Conservation (phyloP, 108 stramenopile species). For the Nitzschia sp. region DNA sequence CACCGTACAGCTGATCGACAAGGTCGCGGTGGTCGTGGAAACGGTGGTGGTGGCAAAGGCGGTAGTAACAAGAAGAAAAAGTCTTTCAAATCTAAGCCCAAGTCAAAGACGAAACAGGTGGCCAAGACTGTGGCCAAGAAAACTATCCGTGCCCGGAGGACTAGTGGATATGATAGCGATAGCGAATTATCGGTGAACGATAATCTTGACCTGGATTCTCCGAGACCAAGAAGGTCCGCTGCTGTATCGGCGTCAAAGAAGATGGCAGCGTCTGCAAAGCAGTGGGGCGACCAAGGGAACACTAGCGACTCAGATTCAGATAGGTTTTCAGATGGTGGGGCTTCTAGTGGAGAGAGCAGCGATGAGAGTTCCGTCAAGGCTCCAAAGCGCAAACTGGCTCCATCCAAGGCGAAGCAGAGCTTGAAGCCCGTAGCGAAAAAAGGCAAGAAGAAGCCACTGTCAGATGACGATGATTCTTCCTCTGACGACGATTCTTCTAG, state of each 20-base stretch:
- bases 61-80: constrained; percentile 23
- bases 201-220: constrained; percentile 7
- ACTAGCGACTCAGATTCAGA: constrained; percentile 19
- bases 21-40: not conserved
- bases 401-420: not conserved
- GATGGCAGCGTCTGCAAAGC: constrained; percentile 29
- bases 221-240: constrained; percentile 47
- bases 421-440: constrained; percentile 15
- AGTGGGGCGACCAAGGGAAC: constrained; percentile 24
- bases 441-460: constrained; percentile 37
- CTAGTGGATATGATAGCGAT: constrained; percentile 52
- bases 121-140: constrained; percentile 31
- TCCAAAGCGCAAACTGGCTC: not conserved
- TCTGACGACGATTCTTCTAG: no score
- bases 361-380: constrained; percentile 13
- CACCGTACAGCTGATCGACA: constrained; percentile 68
- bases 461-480: no score
- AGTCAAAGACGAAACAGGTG: constrained; percentile 10
- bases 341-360: constrained; percentile 10
- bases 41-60: constrained; percentile 21
- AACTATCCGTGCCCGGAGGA: constrained; percentile 15
- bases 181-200: constrained; percentile 48
- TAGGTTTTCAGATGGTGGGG: constrained; percentile 1
- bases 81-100: constrained; percentile 8
- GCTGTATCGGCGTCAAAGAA: constrained; percentile 41